These are phyloP conservation scores for Ochetophila trinervis DNA, from an alignment of 306 rosid genomes.

Conservation along the genomic window DNA sequence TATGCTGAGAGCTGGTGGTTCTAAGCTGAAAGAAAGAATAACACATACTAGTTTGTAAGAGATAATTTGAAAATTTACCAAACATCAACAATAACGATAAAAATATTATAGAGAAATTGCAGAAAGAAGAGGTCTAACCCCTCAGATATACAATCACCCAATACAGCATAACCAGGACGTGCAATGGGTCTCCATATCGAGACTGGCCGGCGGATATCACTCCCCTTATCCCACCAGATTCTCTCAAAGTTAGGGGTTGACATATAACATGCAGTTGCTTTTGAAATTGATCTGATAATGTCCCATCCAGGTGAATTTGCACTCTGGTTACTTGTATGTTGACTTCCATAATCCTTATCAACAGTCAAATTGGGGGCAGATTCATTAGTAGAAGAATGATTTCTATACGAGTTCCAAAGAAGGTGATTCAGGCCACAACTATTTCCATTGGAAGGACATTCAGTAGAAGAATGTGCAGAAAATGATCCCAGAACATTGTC, in stretches of 20 bases:
- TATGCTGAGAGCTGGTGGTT: conserved; percentile 92
- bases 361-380: conserved; percentile 42
- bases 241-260: conserved; percentile 94
- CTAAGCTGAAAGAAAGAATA: conserved; percentile 61
- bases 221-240: conserved; percentile 99
- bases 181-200: conserved; percentile 92
- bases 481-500: conserved; percentile 87
- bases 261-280: conserved; percentile 58
- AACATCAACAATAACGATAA: conserved; percentile 7
- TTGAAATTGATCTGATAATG: conserved; percentile 69
- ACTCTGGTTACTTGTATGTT: conserved; percentile 39
- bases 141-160: conserved; percentile 95
- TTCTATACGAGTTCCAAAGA: conserved; percentile 62
- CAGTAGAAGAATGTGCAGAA: conserved; percentile 65
- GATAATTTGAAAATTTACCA: conserved; percentile 11
- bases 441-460: conserved; percentile 45
- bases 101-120: conserved; percentile 8
- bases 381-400: conserved; percentile 38
- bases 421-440: conserved; percentile 77
- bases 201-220: conserved; percentile 72
- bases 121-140: conserved; percentile 59
- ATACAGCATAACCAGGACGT: conserved; percentile 67
- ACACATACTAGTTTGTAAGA: conserved; percentile 19
- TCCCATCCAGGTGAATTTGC: conserved; percentile 82
- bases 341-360: conserved; percentile 43